phyloP scores from a whole-genome alignment of 129 eudicot species.

The Centella asiatica region DNA sequence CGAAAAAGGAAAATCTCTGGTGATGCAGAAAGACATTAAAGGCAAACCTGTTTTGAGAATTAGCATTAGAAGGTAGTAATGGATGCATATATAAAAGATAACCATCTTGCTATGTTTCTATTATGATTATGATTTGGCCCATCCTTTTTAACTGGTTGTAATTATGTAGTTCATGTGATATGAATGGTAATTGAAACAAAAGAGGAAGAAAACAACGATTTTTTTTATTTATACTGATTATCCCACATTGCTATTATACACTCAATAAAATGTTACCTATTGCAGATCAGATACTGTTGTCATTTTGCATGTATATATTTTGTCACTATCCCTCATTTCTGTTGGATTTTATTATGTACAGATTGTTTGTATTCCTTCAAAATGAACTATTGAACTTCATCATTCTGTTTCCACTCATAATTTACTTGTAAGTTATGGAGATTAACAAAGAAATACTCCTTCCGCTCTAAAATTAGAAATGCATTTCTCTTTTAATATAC shows the following conservation, averaged over 20 bases:
- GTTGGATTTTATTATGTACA: too few relatives aligned
- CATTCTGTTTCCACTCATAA: too few relatives aligned
- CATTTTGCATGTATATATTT: too few relatives aligned
- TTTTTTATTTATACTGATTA: too few relatives aligned
- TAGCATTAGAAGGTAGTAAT: constrained; percentile 8
- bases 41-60: not conserved
- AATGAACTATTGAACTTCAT: too few relatives aligned
- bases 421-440: too few relatives aligned
- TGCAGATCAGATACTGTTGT: too few relatives aligned
- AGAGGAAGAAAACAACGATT: not conserved
- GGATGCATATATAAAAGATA: constrained; percentile 9
- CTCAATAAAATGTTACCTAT: not conserved
- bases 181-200: constrained; percentile 9
- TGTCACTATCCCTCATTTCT: too few relatives aligned
- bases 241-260: not conserved
- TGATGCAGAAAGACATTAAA: constrained; percentile 1
- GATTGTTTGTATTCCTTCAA: too few relatives aligned
- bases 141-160: not conserved
- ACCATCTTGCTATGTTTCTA: constrained; percentile 14
- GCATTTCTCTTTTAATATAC: too few relatives aligned
- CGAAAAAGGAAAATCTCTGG: constrained; percentile 3
- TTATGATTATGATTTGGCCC: constrained; percentile 11
- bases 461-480: too few relatives aligned
- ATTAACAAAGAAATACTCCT: too few relatives aligned
- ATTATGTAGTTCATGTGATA: not conserved